Conservation (phyloP, 2,329 filamentous ascomycete species). For the Pyricularia pennisetigena region DNA sequence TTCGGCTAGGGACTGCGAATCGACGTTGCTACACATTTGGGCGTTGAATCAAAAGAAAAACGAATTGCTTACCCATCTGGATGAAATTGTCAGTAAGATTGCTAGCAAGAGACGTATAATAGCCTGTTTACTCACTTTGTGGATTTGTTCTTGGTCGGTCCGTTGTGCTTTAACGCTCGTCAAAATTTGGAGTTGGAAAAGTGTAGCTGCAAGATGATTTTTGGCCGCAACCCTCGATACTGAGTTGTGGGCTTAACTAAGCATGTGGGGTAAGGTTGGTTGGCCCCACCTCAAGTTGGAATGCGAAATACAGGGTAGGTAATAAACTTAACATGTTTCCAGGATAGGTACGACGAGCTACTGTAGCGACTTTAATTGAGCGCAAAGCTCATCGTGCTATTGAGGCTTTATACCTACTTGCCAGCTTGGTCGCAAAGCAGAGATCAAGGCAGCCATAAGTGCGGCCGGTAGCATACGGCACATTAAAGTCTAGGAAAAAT, state of each 20-base stretch:
- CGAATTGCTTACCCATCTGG: slow-evolving; percentile 51
- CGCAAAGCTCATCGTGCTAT: not conserved
- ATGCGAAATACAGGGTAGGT: not conserved
- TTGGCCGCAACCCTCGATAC: slow-evolving; percentile 6
- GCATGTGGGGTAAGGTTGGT: not conserved
- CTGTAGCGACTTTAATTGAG: not conserved
- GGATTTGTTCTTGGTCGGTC: slow-evolving; percentile 17
- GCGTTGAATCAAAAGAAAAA: slow-evolving; percentile 9
- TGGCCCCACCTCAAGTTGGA: not conserved
- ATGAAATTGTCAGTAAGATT: slow-evolving; percentile 25
- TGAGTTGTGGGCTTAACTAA: slow-evolving; percentile 1
- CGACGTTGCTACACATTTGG: not conserved
- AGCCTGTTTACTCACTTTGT: slow-evolving; percentile 12
- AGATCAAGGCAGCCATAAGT: not conserved
- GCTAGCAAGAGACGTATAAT: not conserved
- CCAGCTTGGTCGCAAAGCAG: not conserved
- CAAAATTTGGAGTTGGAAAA: not conserved
- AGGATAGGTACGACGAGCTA: not conserved
- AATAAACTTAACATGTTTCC: not conserved
- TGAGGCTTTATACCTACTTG: not conserved
- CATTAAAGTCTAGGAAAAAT: not conserved
- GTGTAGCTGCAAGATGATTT: not conserved
- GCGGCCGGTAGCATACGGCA: not conserved
- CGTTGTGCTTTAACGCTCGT: slow-evolving; percentile 12
- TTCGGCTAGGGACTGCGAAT: not conserved